phyloP scores from a whole-genome alignment of 306 rosid genomes.

The Mimosa bimucronata region DNA sequence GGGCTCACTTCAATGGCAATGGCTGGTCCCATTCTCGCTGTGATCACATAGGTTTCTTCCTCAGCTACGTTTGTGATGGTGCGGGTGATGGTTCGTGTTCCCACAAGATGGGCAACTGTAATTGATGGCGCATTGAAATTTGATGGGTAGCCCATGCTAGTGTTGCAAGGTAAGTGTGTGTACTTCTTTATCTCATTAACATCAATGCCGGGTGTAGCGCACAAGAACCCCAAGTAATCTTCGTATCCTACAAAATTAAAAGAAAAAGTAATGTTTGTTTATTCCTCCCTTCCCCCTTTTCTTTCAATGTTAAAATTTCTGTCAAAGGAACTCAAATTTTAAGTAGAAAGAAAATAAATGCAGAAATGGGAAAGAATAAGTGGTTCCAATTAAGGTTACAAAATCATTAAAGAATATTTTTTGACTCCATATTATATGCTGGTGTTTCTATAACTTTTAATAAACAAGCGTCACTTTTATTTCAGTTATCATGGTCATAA shows the following conservation, averaged over 20 bases:
- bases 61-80: constrained; percentile 82
- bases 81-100: constrained; percentile 71
- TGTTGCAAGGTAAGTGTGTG: constrained; percentile 78
- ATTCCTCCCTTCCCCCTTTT: background rate
- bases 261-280: constrained; percentile 13
- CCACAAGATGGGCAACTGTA: constrained; percentile 80
- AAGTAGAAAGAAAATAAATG: background rate
- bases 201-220: constrained; percentile 86
- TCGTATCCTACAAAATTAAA: constrained; percentile 61
- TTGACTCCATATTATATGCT: background rate
- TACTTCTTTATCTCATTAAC: constrained; percentile 73
- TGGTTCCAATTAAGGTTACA: background rate
- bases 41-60: constrained; percentile 85
- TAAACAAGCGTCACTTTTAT: background rate
- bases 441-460: background rate
- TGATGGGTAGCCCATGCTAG: constrained; percentile 72
- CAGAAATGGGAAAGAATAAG: background rate
- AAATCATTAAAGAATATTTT: background rate
- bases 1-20: constrained; percentile 84
- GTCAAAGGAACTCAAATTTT: constrained; percentile 19
- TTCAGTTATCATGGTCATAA: background rate
- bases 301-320: constrained; percentile 12
- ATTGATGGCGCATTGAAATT: constrained; percentile 92
- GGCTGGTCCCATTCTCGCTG: constrained; percentile 87
- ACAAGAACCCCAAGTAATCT: constrained; percentile 95